Evolutionary conservation across 345 rosid species (phyloP).

Genomic region (Populus pruinosa): DNA sequence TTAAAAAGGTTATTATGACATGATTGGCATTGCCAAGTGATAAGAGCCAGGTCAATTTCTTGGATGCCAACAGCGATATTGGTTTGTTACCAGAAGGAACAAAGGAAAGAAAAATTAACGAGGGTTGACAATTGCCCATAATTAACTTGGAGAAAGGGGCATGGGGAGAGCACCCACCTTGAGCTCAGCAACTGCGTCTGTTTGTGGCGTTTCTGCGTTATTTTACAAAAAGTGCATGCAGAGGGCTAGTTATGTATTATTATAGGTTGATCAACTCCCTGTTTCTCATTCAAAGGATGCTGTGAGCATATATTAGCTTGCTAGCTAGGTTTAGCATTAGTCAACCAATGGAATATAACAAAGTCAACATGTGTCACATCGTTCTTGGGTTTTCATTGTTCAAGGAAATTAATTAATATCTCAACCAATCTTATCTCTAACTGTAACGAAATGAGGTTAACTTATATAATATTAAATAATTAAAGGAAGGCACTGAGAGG

Average conservation of each 20-base stretch:
- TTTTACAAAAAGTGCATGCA: conserved; percentile 30
- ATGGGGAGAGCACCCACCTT: conserved; percentile 10
- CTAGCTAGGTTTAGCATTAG: not conserved
- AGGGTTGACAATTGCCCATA: conserved; percentile 38
- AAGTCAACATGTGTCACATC: conserved; percentile 30
- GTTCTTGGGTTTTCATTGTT: not conserved
- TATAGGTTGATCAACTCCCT: conserved; percentile 11
- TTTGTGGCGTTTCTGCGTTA: conserved; percentile 16
- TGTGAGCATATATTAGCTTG: not conserved
- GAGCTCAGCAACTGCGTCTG: conserved; percentile 43
- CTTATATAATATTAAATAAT: not conserved
- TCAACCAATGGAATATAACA: conserved; percentile 21
- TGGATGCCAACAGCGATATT: conserved; percentile 18
- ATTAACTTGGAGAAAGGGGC: conserved; percentile 16
- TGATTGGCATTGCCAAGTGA: not conserved
- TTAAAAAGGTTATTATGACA: no score
- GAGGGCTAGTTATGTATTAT: not conserved
- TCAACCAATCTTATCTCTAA: not conserved
- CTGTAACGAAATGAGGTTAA: not conserved
- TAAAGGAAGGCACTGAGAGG: not conserved
- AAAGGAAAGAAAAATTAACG: not conserved
- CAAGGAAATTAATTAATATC: not conserved
- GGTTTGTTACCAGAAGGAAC: conserved; percentile 17
- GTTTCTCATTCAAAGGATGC: conserved; percentile 21
- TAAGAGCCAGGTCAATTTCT: conserved; percentile 17